Conservation (phyloP, 1,139 yeast genomes). For the Yamadazyma diospyri region DNA sequence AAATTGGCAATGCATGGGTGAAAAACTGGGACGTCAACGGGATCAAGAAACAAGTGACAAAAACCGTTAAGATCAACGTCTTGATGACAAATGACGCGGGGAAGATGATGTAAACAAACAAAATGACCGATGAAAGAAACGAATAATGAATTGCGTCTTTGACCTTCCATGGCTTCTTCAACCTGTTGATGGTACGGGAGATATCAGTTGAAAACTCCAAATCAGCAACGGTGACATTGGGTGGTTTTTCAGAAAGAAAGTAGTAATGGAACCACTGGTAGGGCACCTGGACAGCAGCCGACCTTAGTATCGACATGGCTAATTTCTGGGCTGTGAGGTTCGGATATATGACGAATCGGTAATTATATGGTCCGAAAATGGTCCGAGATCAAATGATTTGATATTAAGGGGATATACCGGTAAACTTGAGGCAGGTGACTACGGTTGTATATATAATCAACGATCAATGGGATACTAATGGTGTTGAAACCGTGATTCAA, state of each 20-base stretch:
- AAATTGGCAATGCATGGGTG: conserved; percentile 78
- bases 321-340: too few species aligned
- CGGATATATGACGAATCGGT: too few species aligned
- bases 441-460: background rate
- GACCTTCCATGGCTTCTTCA: conserved; percentile 48
- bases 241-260: conserved; percentile 58
- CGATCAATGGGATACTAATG: too few species aligned
- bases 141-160: conserved; percentile 52
- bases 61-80: conserved; percentile 34
- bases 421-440: too few species aligned
- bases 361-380: too few species aligned
- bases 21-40: conserved; percentile 87
- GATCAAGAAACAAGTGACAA: conserved; percentile 46
- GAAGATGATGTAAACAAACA: conserved; percentile 50
- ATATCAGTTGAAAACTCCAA: conserved; percentile 61
- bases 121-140: conserved; percentile 44
- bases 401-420: too few species aligned
- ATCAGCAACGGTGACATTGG: conserved; percentile 51
- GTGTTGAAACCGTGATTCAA: too few species aligned
- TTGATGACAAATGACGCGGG: conserved; percentile 51
- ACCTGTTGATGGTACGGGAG: conserved; percentile 41
- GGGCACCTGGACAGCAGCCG: conserved; percentile 34
- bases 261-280: conserved; percentile 47
- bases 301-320: conserved; percentile 27
- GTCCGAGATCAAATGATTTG: too few species aligned